Conservation (phyloP, 257 asterid species). For the Rehmannia glutinosa region DNA sequence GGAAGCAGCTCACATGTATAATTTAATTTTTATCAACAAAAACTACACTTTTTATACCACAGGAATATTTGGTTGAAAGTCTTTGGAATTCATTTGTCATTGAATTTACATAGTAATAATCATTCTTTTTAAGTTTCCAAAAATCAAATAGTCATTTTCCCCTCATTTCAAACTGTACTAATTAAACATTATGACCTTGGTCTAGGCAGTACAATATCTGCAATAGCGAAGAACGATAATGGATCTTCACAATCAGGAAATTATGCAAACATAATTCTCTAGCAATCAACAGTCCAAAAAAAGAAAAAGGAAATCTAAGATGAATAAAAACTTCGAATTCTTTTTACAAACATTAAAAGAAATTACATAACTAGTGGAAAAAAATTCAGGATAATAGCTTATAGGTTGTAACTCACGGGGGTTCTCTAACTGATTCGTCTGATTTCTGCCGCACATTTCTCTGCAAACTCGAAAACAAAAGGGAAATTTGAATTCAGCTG, state of each 20-base stretch:
- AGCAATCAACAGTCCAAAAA: neutral
- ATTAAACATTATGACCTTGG: neutral
- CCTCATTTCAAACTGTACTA: no score
- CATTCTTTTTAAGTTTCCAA: neutral
- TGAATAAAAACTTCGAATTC: neutral
- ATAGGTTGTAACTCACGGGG: slow-evolving; percentile 73
- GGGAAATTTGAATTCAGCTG: neutral
- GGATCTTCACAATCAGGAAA: neutral
- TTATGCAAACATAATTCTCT: neutral
- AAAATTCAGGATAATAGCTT: neutral
- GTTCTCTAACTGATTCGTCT: slow-evolving; percentile 66
- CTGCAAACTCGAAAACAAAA: slow-evolving; percentile 35
- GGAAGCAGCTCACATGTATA: neutral
- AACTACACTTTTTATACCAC: neutral
- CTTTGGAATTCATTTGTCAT: neutral
- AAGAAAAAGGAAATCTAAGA: neutral
- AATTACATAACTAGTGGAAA: neutral
- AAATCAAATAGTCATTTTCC: neutral
- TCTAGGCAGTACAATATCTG: neutral
- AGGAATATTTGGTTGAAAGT: neutral
- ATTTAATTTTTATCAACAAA: slow-evolving; percentile 5
- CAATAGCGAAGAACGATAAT: neutral
- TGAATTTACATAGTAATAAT: neutral
- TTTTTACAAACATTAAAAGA: neutral
- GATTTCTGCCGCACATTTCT: slow-evolving; percentile 50